Conservation (phyloP, 805 yeast genomes). For the Jamesozyma piceae region DNA sequence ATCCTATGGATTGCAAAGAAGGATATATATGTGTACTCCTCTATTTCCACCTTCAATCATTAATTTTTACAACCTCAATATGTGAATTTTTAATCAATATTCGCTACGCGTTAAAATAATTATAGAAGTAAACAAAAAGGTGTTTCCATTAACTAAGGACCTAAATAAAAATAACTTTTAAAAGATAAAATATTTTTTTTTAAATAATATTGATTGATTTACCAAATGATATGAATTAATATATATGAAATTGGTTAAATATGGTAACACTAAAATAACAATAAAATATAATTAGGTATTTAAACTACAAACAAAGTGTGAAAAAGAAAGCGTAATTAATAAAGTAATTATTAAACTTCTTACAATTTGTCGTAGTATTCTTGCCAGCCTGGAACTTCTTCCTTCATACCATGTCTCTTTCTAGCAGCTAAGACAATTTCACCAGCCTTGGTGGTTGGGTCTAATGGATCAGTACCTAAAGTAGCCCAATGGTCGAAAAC, state of each 20-base stretch:
- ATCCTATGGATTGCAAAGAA: no score
- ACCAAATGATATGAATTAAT: constrained; percentile 3
- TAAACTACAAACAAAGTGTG: constrained; percentile 10
- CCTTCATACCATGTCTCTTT: constrained; percentile 96
- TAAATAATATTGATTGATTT: no score
- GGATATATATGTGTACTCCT: no score
- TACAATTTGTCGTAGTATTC: constrained; percentile 94
- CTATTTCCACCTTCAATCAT: no score
- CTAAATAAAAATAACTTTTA: no score
- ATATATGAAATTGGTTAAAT: constrained; percentile 5
- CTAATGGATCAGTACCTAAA: constrained; percentile 86
- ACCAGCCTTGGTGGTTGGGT: constrained; percentile 69
- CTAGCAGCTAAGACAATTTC: constrained; percentile 59
- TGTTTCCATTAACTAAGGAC: no score
- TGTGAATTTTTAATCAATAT: no score
- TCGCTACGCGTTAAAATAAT: no score
- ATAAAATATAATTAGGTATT: not conserved
- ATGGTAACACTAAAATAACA: constrained; percentile 1
- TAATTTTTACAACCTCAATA: no score
- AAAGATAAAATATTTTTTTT: no score
- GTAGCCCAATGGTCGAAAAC: constrained; percentile 98
- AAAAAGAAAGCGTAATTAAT: constrained; percentile 2
- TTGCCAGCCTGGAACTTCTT: constrained; percentile 96
- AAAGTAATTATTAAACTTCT: constrained; percentile 12
- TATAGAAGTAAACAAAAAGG: no score